Evolutionary conservation across 352 stramenopile genomes (phyloP).

Genomic region (Phytophthora pinifolia): DNA sequence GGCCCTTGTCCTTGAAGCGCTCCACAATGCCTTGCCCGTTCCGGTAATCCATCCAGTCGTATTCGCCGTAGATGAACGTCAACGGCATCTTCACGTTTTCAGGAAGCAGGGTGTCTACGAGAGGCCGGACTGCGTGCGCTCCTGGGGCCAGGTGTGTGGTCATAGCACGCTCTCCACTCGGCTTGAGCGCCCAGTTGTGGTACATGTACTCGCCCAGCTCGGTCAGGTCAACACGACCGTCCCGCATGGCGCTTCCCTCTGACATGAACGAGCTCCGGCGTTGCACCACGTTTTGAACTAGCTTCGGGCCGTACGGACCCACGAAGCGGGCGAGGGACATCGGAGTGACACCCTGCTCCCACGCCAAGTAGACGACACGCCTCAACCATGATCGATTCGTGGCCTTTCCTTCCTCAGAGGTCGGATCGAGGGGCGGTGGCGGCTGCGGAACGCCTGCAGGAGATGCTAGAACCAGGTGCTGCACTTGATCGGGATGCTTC

Average conservation of each 20-base stretch:
- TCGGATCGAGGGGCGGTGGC: slow-evolving; percentile 45
- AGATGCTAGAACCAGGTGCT: slow-evolving; percentile 80
- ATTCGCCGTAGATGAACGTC: slow-evolving; percentile 83
- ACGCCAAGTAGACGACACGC: slow-evolving; percentile 50
- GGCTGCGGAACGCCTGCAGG: slow-evolving; percentile 64
- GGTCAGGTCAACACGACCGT: slow-evolving; percentile 57
- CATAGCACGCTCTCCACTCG: slow-evolving; percentile 74
- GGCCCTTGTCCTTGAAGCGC: slow-evolving; percentile 36
- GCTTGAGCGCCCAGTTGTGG: slow-evolving; percentile 84
- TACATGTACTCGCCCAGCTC: slow-evolving; percentile 82
- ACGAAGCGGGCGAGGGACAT: slow-evolving; percentile 73
- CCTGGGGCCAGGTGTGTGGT: slow-evolving; percentile 73
- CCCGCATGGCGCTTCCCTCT: slow-evolving; percentile 62
- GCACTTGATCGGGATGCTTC: slow-evolving; percentile 54
- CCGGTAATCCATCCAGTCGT: slow-evolving; percentile 87
- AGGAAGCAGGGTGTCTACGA: slow-evolving; percentile 63
- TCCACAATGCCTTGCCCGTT: slow-evolving; percentile 68
- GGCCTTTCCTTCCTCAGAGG: slow-evolving; percentile 36
- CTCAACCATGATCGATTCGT: slow-evolving; percentile 54
- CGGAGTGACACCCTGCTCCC: slow-evolving; percentile 69
- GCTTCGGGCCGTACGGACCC: slow-evolving; percentile 74
- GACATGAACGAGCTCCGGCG: slow-evolving; percentile 80
- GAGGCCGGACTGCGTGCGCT: slow-evolving; percentile 60
- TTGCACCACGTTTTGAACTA: slow-evolving; percentile 69
- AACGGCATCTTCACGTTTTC: slow-evolving; percentile 73